A percentile compares a stretch with the other conserved stretches of the same genome.
Conservation (phyloP, 2,329 filamentous ascomycete species). For the Dactylellina haptotyla region DNA sequence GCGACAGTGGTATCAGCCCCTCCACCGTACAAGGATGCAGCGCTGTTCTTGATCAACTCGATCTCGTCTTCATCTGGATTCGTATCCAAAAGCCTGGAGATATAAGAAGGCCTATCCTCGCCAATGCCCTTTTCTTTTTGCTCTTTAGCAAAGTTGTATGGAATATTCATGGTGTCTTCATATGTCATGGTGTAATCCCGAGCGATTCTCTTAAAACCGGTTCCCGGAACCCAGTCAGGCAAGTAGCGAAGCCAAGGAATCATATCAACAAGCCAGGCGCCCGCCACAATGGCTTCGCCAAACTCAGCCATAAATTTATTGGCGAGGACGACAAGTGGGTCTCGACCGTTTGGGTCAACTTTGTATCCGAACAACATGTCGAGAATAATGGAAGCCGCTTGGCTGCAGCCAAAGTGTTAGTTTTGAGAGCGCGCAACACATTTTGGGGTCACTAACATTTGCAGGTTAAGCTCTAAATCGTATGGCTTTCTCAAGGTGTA, state of each 20-base stretch:
- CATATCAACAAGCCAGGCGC: slow-evolving; percentile 60
- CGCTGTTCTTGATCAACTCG: slow-evolving; percentile 63
- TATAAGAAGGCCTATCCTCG: slow-evolving; percentile 60
- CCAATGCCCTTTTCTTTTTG: slow-evolving; percentile 61
- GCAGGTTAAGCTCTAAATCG: slow-evolving; percentile 5
- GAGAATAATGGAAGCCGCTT: slow-evolving; percentile 63
- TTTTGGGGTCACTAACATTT: slow-evolving; percentile 59
- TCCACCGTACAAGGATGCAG: slow-evolving; percentile 63
- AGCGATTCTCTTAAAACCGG: slow-evolving; percentile 57
- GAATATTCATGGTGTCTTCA: slow-evolving; percentile 55
- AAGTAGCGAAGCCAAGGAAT: slow-evolving; percentile 59
- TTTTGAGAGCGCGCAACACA: background rate
- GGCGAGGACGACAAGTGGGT: slow-evolving; percentile 59
- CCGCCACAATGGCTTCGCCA: slow-evolving; percentile 61
- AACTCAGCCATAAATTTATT: slow-evolving; percentile 60
- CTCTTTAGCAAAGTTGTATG: slow-evolving; percentile 60
- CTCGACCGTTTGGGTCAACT: slow-evolving; percentile 60
- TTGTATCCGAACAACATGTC: slow-evolving; percentile 62
- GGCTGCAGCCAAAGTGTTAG: slow-evolving; percentile 62
- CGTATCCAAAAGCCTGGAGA: slow-evolving; percentile 64
- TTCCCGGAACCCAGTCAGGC: slow-evolving; percentile 58
- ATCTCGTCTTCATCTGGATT: slow-evolving; percentile 62
- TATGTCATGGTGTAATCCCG: slow-evolving; percentile 38
- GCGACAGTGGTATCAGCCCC: slow-evolving; percentile 64
- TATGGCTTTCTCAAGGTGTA: slow-evolving; percentile 15